These are phyloP conservation scores for Globisporangium canariense DNA, from an alignment of 352 stramenopile genomes.

Conservation along the genomic window DNA sequence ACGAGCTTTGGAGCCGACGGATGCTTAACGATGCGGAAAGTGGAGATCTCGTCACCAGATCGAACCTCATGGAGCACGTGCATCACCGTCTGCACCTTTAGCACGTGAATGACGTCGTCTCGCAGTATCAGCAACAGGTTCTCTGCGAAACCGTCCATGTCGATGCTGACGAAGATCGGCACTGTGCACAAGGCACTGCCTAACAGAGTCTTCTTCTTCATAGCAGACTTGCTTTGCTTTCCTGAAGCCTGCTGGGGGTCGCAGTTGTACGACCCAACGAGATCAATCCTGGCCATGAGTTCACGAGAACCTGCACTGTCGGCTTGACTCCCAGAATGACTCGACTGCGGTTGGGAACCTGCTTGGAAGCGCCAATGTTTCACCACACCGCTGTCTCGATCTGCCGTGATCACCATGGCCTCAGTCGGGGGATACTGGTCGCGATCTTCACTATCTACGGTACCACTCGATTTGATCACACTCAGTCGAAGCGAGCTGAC, in stretches of 20 bases:
- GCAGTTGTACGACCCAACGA: slow-evolving; percentile 28
- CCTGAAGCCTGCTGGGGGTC: neutral
- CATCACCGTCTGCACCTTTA: slow-evolving; percentile 59
- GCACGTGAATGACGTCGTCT: slow-evolving; percentile 56
- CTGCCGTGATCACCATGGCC: slow-evolving; percentile 29
- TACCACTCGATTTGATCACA: neutral
- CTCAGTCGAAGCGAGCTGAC: neutral
- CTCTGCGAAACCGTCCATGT: slow-evolving; percentile 49
- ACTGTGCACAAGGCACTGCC: slow-evolving; percentile 18
- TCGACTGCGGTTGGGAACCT: neutral
- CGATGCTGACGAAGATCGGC: slow-evolving; percentile 41
- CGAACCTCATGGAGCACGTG: slow-evolving; percentile 22
- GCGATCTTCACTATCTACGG: slow-evolving; percentile 9
- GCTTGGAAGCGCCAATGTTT: slow-evolving; percentile 37
- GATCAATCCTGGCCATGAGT: slow-evolving; percentile 21
- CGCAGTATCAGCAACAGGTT: slow-evolving; percentile 49
- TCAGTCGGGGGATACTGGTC: slow-evolving; percentile 6
- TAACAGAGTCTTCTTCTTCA: slow-evolving; percentile 14
- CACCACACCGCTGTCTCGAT: slow-evolving; percentile 28
- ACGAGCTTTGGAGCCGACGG: slow-evolving; percentile 10
- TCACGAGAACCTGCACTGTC: neutral
- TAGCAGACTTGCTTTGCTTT: slow-evolving; percentile 13
- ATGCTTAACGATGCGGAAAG: slow-evolving; percentile 17
- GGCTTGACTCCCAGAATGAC: neutral
- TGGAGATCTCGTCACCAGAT: slow-evolving; percentile 21